Percentiles rank a stretch among this genome's conserved stretches.
Evolutionary conservation across 139 green algal genomes (phyloP).

Genomic region (Tetradesmus lagerheimii): DNA sequence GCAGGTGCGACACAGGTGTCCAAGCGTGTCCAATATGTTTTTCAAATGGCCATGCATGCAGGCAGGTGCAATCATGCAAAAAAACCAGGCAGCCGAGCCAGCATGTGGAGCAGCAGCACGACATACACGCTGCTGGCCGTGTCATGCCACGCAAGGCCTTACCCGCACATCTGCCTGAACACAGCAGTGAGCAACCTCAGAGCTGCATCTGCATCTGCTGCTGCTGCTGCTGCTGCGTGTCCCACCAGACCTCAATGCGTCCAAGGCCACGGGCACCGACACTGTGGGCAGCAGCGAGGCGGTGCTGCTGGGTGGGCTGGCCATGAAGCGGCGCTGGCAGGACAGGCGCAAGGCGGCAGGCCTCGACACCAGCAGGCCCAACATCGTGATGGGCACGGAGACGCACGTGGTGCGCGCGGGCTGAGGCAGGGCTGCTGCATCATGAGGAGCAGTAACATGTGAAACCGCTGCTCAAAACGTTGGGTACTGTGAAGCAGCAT

Average conservation of each 20-base stretch:
- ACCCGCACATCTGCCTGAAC: no score
- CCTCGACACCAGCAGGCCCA: conserved; percentile 65
- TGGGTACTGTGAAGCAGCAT: no score
- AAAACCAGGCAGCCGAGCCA: no score
- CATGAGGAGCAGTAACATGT: neutral
- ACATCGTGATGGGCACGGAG: conserved; percentile 72
- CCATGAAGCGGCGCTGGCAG: conserved; percentile 78
- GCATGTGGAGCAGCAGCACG: no score
- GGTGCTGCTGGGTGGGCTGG: conserved; percentile 78
- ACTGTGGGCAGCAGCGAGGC: conserved; percentile 77
- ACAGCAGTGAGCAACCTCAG: neutral
- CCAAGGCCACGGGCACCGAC: conserved; percentile 38
- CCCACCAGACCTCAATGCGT: neutral
- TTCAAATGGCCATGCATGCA: no score
- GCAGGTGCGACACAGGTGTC: conserved; percentile 20
- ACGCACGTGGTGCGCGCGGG: conserved; percentile 57
- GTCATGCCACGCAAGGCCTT: no score
- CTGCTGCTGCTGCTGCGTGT: neutral
- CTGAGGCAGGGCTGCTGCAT: neutral
- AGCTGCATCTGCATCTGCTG: neutral
- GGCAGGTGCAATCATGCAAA: no score
- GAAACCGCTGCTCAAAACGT: no score
- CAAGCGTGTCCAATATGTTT: no score
- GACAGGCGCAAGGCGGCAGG: conserved; percentile 51
- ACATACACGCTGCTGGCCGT: no score